Conservation (phyloP, 1,284 basidiomycete genomes). For the Pseudomicrostroma phylloplanum region DNA sequence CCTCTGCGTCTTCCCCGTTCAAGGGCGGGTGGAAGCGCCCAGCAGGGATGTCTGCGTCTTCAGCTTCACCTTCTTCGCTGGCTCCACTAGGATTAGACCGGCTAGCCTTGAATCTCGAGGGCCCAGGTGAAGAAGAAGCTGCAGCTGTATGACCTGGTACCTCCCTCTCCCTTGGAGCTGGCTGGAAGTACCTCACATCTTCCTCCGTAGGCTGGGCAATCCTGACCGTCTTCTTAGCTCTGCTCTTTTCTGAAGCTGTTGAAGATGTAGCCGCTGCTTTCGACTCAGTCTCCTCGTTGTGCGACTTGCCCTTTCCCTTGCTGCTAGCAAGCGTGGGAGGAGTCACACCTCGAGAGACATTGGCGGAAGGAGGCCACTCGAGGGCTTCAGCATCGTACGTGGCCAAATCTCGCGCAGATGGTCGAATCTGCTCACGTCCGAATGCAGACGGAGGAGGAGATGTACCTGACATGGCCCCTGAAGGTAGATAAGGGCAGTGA, state of each 20-base stretch:
- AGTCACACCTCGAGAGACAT: neutral
- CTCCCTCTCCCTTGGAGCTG: neutral
- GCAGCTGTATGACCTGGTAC: no score
- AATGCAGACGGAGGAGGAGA: no score
- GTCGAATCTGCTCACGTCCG: neutral
- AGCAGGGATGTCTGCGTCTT: neutral
- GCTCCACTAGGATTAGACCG: neutral
- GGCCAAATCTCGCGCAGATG: neutral
- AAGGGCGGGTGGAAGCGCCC: no score
- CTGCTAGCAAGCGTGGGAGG: neutral
- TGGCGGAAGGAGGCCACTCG: neutral
- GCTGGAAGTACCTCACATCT: constrained; percentile 3
- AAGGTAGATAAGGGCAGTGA: no score
- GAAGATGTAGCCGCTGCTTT: neutral
- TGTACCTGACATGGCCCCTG: no score
- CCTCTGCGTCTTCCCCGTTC: no score
- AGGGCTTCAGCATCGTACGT: neutral
- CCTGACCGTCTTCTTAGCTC: neutral
- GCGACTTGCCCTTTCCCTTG: neutral
- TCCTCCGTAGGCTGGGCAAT: neutral
- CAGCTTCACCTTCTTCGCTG: neutral
- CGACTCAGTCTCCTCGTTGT: neutral
- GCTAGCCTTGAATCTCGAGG: neutral
- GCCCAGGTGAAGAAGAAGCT: no score
- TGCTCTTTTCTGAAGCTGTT: neutral